phyloP scores from a whole-genome alignment of 108 stramenopile species.

The Pseudonitzschia multistriata region DNA sequence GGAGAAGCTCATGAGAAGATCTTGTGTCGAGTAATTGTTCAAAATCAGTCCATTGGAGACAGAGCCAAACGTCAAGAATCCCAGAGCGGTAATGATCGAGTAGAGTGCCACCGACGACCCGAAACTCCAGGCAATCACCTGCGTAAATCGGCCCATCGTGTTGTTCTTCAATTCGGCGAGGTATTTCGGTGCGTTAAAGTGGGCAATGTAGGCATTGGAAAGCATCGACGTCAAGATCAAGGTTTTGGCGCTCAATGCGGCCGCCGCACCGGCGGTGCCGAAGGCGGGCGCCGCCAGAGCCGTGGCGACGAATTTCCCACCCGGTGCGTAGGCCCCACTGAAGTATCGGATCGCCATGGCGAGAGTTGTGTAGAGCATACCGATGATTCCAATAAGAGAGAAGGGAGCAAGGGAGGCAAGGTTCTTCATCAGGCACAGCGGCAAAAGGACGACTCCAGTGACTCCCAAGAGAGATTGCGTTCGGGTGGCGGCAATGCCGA shows the following conservation, averaged over 20 bases:
- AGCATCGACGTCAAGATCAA: constrained; percentile 94
- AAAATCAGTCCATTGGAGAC: constrained; percentile 88
- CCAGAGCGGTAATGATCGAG: constrained; percentile 71
- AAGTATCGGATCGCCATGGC: constrained; percentile 84
- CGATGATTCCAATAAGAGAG: constrained; percentile 74
- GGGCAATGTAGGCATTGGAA: constrained; percentile 87
- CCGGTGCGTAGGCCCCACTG: constrained; percentile 77
- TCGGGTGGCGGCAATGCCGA: constrained; percentile 62
- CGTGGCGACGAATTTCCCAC: constrained; percentile 59
- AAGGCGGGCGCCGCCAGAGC: constrained; percentile 56
- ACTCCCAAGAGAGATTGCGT: constrained; percentile 61
- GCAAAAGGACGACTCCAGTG: constrained; percentile 79
- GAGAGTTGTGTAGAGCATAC: constrained; percentile 84
- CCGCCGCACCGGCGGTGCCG: constrained; percentile 64
- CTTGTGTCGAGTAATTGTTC: constrained; percentile 92
- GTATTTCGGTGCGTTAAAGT: constrained; percentile 89
- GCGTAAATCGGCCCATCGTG: constrained; percentile 78
- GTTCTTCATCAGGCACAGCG: constrained; percentile 91
- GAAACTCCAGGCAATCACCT: constrained; percentile 81
- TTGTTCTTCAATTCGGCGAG: constrained; percentile 93
- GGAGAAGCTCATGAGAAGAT: constrained; percentile 84
- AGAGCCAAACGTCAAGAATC: constrained; percentile 92
- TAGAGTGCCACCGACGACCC: constrained; percentile 71
- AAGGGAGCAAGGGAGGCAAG: constrained; percentile 82
- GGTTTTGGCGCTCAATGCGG: constrained; percentile 67